phyloP scores from a whole-genome alignment of 1,139 yeast species.

The Geotrichum citri-aurantii region DNA sequence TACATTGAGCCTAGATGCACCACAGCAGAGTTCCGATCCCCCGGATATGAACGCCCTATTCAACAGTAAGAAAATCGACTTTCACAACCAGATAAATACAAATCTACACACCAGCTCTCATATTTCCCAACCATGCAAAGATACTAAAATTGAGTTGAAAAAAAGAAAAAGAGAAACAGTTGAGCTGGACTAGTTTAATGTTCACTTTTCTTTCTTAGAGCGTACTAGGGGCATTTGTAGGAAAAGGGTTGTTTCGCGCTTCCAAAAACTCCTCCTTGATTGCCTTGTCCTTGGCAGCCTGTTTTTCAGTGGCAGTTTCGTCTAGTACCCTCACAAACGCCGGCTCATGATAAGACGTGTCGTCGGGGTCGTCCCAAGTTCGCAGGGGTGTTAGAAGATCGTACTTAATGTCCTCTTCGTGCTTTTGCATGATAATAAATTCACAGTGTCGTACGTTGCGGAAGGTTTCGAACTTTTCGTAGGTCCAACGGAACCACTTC shows the following conservation, averaged over 20 bases:
- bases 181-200: not conserved
- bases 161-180: not conserved
- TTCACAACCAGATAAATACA: too few species aligned
- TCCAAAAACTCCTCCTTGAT: conserved; percentile 14
- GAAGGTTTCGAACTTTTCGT: conserved; percentile 78
- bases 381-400: conserved; percentile 30
- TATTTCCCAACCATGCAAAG: not conserved
- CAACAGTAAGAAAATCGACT: too few species aligned
- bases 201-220: not conserved
- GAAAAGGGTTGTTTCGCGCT: conserved; percentile 10
- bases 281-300: conserved; percentile 13
- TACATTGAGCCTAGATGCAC: not conserved
- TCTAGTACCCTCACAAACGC: conserved; percentile 10
- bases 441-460: conserved; percentile 81
- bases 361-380: conserved; percentile 35
- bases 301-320: conserved; percentile 17
- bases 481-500: conserved; percentile 91
- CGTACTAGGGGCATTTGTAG: not conserved
- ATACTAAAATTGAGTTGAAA: not conserved
- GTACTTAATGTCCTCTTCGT: conserved; percentile 31
- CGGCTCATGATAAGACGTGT: conserved; percentile 14
- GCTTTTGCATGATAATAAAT: conserved; percentile 67
- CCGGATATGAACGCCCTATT: too few species aligned
- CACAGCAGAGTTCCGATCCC: not conserved
- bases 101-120: too few species aligned